phyloP scores from a whole-genome alignment of 192 early-diverging fungal genomes.

The Backusella tarrabulga region DNA sequence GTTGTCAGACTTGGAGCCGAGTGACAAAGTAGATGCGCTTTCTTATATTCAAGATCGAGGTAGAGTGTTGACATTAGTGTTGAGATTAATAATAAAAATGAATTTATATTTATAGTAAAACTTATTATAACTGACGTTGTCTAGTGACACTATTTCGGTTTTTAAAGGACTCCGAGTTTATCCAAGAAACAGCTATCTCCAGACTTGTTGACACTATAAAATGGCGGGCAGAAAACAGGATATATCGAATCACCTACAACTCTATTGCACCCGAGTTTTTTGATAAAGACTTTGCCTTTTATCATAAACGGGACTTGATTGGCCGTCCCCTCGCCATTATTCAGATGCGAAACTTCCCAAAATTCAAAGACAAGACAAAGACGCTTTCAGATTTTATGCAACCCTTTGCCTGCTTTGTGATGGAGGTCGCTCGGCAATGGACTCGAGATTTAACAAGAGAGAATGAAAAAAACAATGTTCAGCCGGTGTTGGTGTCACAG shows the following conservation, averaged over 20 bases:
- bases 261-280: constrained; percentile 27
- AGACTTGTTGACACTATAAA: constrained; percentile 31
- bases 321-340: constrained; percentile 39
- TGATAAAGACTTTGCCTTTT: constrained; percentile 37
- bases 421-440: constrained; percentile 41
- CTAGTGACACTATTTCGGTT: constrained; percentile 49
- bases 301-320: constrained; percentile 37
- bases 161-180: constrained; percentile 26
- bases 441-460: constrained; percentile 34
- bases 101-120: neutral
- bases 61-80: neutral
- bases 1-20: neutral
- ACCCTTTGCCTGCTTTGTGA: constrained; percentile 39
- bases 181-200: constrained; percentile 17
- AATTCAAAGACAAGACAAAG: constrained; percentile 18
- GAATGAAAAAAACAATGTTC: constrained; percentile 16
- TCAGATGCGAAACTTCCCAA: constrained; percentile 34
- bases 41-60: constrained; percentile 28
- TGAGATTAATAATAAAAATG: neutral
- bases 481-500: constrained; percentile 19
- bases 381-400: constrained; percentile 20
- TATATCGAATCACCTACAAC: constrained; percentile 18
- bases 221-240: constrained; percentile 35
- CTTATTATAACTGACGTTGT: neutral
- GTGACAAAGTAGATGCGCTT: neutral